A percentile compares a stretch with the other conserved stretches of the same genome.
phyloP scores from a whole-genome alignment of 2,329 filamentous ascomycete species.

The Hypoxylon sp. region DNA sequence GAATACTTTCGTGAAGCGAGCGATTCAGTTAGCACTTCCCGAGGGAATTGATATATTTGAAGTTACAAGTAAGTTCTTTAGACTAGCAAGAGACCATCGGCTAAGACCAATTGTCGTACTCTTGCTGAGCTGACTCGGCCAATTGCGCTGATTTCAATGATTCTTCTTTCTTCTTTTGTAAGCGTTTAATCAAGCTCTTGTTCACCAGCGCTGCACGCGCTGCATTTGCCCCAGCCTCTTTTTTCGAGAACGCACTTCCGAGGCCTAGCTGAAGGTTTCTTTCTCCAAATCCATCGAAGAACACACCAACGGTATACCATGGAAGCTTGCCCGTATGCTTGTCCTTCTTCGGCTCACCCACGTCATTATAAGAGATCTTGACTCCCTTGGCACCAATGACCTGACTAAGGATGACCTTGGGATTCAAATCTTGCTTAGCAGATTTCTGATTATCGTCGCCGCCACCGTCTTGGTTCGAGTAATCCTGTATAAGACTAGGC shows the following conservation, averaged over 20 bases:
- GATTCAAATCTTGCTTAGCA: conserved; percentile 49
- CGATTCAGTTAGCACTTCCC: background rate
- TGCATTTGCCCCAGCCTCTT: conserved; percentile 76
- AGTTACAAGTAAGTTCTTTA: background rate
- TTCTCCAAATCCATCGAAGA: conserved; percentile 77
- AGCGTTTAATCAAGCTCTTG: conserved; percentile 71
- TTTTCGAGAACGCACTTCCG: conserved; percentile 75
- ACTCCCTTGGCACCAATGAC: conserved; percentile 69
- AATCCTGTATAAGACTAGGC: background rate
- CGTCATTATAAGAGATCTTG: conserved; percentile 72
- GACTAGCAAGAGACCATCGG: background rate
- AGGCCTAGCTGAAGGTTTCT: conserved; percentile 71
- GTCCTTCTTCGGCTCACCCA: conserved; percentile 67
- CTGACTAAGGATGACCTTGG: conserved; percentile 67
- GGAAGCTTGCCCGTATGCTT: conserved; percentile 64
- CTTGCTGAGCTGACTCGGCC: conserved; percentile 29
- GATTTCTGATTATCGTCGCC: conserved; percentile 28
- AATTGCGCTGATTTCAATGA: conserved; percentile 51
- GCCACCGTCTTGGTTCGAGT: conserved; percentile 25
- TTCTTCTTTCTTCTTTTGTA: conserved; percentile 62
- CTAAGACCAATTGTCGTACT: conserved; percentile 42
- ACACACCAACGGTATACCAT: conserved; percentile 73
- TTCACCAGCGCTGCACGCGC: conserved; percentile 74
- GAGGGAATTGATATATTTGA: background rate
- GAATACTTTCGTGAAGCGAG: background rate